Evolutionary conservation across 2,329 filamentous ascomycete genomes (phyloP).

Genomic region (Cladosporium halotolerans): DNA sequence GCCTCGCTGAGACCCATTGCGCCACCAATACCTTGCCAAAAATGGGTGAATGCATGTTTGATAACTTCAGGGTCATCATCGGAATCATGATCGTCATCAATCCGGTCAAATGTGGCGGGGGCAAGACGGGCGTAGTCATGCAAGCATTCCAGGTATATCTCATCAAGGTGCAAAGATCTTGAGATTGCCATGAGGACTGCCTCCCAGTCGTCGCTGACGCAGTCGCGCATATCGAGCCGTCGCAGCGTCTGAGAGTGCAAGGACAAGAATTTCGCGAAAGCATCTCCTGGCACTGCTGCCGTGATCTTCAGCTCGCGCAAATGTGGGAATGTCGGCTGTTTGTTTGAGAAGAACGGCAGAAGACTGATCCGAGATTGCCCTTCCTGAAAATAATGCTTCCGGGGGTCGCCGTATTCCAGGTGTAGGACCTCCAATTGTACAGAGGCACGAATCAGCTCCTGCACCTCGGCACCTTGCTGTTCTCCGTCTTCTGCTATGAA

Average conservation of each 20-base stretch:
- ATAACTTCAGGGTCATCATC: neutral
- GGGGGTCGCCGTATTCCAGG: neutral
- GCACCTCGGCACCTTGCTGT: neutral
- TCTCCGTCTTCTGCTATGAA: neutral
- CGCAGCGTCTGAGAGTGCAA: neutral
- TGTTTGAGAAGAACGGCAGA: neutral
- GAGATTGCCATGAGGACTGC: slow-evolving; percentile 14
- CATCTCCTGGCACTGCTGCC: neutral
- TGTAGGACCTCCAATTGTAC: too few relatives aligned
- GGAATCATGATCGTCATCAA: neutral
- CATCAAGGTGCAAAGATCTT: slow-evolving; percentile 15
- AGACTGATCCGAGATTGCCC: neutral
- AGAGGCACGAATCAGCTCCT: neutral
- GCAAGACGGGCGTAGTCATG: slow-evolving; percentile 13
- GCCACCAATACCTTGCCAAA: slow-evolving; percentile 13
- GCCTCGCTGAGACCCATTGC: slow-evolving; percentile 13
- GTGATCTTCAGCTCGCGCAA: neutral
- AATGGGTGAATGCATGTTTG: neutral
- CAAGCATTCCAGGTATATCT: slow-evolving; percentile 20
- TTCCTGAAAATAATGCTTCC: too few relatives aligned
- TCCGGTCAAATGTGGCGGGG: neutral
- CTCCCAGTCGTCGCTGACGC: neutral
- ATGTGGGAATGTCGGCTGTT: neutral
- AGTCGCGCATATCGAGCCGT: neutral
- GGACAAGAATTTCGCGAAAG: neutral